Evolutionary conservation across 176 grass and related monocot species (phyloP), one percentile per base, ranked within the genome.

Genomic region (Chloris gayana): DNA sequence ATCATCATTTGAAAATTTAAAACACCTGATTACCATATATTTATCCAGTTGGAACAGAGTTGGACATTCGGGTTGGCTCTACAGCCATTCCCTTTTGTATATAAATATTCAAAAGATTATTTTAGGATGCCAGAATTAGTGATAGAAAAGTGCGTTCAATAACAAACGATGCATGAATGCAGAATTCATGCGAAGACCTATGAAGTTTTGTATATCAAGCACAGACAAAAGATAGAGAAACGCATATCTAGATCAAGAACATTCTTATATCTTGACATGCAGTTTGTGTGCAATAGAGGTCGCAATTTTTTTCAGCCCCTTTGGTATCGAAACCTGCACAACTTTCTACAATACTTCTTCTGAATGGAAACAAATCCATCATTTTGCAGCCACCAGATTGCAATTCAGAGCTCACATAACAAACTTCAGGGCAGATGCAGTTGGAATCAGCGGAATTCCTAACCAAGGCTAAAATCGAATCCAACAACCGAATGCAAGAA

Each of bases 401-500:
- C 17, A 58, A 64, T 14, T 78, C n/a, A 13, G n/a, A n/a, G 3
- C 11, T 35, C 53, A 41, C 14, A 85, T 21, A 1, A 17, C 4
- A 68, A 12, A 81, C 4, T 19, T 49, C 27, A 86, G 41, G 38
- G 37, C 27, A 17, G 74, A 75, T 75, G 19, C 51, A 70, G 75
- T n/a, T 12, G 27, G 6, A 75, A 76, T 32, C 3, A 63, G 18
- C 7, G 12, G 15, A 1, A 44, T 25, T n/a, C 8, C 3, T 50
- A 80, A 13, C 17, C 17, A 6, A 18, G 47, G 8, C 50, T 7
- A 64, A 38, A 54, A 63, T 68, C 19, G 13, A n/a, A 22, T 39
- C 32, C 4, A 70, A n/a, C 6, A 82, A 80, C 46, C 75, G 29
- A 50, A 67, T 14, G 32, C 6, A 6, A 50, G 74, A 24, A 61